Evolutionary conservation across 176 grass and related monocot species (phyloP).

Genomic region (Oryza rufipogon): DNA sequence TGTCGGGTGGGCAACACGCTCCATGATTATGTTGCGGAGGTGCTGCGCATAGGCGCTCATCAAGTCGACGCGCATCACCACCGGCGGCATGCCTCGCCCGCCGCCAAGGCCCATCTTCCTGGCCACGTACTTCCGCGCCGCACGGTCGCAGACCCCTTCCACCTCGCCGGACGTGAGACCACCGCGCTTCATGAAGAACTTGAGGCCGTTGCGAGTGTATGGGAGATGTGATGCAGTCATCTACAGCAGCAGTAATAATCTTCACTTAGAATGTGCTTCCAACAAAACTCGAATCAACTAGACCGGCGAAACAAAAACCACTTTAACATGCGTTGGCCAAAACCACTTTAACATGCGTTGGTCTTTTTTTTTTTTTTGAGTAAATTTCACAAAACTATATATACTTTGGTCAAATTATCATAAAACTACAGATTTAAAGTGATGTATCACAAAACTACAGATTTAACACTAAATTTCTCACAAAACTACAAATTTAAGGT

Average conservation of each 20-base stretch:
- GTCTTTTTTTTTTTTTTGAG: too few relatives aligned
- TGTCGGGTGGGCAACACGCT: slow-evolving; percentile 65
- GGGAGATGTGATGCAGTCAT: slow-evolving; percentile 92
- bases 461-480: too few relatives aligned
- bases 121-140: slow-evolving; percentile 55
- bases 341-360: too few relatives aligned
- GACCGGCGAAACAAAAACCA: too few relatives aligned
- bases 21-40: slow-evolving; percentile 68
- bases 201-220: slow-evolving; percentile 91
- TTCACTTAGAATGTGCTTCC: not conserved
- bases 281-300: not conserved
- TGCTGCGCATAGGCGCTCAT: slow-evolving; percentile 80
- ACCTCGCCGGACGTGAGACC: slow-evolving; percentile 61
- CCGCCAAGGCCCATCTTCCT: slow-evolving; percentile 50
- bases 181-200: slow-evolving; percentile 83
- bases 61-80: slow-evolving; percentile 61
- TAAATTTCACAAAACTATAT: too few relatives aligned
- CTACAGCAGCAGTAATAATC: slow-evolving; percentile 24
- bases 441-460: too few relatives aligned
- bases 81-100: slow-evolving; percentile 8
- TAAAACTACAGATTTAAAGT: too few relatives aligned
- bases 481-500: too few relatives aligned
- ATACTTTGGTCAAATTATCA: too few relatives aligned
- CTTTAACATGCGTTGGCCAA: too few relatives aligned
- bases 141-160: slow-evolving; percentile 66